These are phyloP conservation scores for Cyberlindnera samutprakarnensis DNA, from an alignment of 805 yeast genomes.

Conservation along the genomic window DNA sequence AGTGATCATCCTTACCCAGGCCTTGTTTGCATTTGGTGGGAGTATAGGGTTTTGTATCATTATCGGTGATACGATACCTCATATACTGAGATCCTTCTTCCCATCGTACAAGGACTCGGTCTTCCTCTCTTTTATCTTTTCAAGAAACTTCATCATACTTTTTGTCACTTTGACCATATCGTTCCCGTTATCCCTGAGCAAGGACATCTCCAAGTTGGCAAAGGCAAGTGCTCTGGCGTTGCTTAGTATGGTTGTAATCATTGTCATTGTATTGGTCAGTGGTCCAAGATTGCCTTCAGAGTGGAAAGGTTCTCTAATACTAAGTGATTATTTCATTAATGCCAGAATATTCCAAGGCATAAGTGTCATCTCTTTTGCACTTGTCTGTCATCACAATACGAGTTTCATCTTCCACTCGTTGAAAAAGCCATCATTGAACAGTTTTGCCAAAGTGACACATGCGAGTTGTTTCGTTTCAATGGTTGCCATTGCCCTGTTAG, in stretches of 20 bases:
- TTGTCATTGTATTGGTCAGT: conserved; percentile 59
- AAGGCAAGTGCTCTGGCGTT: conserved; percentile 83
- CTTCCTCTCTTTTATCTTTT: conserved; percentile 47
- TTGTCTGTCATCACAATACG: conserved; percentile 94
- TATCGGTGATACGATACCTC: conserved; percentile 93
- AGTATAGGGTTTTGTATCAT: conserved; percentile 90
- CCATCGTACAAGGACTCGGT: conserved; percentile 30
- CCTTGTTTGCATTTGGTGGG: conserved; percentile 91
- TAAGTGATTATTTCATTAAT: conserved; percentile 45
- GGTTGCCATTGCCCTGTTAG: conserved; percentile 71
- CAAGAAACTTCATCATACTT: conserved; percentile 64
- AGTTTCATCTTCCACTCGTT: conserved; percentile 83
- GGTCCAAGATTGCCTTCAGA: conserved; percentile 55
- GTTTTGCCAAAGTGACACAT: conserved; percentile 76
- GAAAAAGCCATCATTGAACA: conserved; percentile 62
- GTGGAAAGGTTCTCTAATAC: conserved; percentile 40
- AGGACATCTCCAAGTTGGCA: conserved; percentile 79
- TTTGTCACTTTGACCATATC: conserved; percentile 66
- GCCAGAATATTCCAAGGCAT: conserved; percentile 77
- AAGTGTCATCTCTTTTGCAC: conserved; percentile 90
- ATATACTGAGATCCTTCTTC: conserved; percentile 65
- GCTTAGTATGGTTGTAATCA: conserved; percentile 75
- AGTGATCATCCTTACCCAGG: conserved; percentile 65
- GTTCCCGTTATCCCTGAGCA: conserved; percentile 72
- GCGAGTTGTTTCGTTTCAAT: conserved; percentile 76